Percentiles rank a stretch among this genome's conserved stretches.
These are phyloP conservation scores for Xylariaceae sp. DNA, from an alignment of 2,329 filamentous ascomycete genomes.

Conservation along the genomic window DNA sequence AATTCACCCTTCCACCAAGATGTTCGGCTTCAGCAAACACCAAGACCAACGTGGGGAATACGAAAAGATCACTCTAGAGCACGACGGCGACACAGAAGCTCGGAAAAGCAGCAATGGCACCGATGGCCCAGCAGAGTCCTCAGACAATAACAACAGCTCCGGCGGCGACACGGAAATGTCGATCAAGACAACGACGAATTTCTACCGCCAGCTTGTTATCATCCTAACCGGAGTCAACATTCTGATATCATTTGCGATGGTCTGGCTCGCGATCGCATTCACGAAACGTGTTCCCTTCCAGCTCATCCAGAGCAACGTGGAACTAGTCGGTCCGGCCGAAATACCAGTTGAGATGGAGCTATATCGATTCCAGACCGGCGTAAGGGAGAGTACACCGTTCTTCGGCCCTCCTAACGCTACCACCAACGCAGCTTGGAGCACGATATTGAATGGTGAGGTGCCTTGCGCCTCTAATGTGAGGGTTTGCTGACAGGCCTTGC, in stretches of 20 bases:
- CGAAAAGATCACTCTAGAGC: neutral
- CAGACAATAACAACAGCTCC: neutral
- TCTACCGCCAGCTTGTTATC: neutral
- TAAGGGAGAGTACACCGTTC: neutral
- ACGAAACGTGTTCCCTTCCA: neutral
- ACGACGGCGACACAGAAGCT: neutral
- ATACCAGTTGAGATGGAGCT: neutral
- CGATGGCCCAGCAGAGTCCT: neutral
- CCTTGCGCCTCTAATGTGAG: no score
- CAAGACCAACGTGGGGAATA: neutral
- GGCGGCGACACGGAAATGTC: neutral
- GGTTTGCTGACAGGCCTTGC: no score
- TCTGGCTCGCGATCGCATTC: slow-evolving; percentile 1
- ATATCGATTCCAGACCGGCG: neutral
- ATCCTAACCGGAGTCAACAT: slow-evolving; percentile 1
- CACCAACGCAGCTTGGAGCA: neutral
- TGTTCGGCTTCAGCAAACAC: neutral
- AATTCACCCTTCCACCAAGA: no score
- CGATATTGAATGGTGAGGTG: neutral
- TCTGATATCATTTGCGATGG: neutral
- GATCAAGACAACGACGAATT: neutral
- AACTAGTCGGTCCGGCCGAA: neutral
- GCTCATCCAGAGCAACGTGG: neutral
- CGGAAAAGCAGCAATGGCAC: neutral
- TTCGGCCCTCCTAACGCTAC: slow-evolving; percentile 1